Conservation (phyloP, 768 basidiomycete genomes). For the Strobilomyces echinocephalus region DNA sequence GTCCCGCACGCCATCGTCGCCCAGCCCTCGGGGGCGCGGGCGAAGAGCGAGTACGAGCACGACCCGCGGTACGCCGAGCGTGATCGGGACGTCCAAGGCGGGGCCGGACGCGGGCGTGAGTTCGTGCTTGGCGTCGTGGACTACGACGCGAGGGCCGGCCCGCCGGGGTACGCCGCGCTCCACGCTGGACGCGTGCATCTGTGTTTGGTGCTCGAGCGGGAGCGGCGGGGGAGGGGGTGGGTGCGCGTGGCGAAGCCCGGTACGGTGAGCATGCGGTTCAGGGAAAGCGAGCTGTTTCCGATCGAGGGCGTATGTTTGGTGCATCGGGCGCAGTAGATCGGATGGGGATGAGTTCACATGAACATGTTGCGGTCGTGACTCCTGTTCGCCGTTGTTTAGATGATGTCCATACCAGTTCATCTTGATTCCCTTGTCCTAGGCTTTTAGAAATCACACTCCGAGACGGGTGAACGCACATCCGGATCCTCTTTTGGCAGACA, state of each 20-base stretch:
- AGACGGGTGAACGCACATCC: no score
- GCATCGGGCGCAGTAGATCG: conserved; percentile 11
- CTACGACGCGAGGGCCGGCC: conserved; percentile 21
- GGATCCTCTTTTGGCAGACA: no score
- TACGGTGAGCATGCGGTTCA: conserved; percentile 19
- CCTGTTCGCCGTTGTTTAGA: not conserved
- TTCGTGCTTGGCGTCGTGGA: conserved; percentile 21
- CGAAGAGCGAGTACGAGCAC: not conserved
- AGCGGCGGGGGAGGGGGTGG: conserved; percentile 18
- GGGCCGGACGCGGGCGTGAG: conserved; percentile 8
- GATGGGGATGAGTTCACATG: not conserved
- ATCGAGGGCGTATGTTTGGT: conserved; percentile 21
- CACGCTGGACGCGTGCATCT: conserved; percentile 15
- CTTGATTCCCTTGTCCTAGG: no score
- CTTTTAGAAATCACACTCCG: no score
- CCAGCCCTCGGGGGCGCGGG: conserved; percentile 2
- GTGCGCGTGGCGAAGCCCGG: conserved; percentile 20
- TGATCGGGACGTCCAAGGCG: not conserved
- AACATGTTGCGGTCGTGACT: not conserved
- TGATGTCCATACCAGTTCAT: not conserved
- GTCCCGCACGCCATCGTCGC: conserved; percentile 1
- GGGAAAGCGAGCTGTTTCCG: conserved; percentile 20
- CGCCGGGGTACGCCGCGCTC: conserved; percentile 17
- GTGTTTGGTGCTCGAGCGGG: conserved; percentile 23
- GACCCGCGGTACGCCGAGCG: conserved; percentile 1